Percentiles rank a stretch among this genome's conserved stretches.
Evolutionary conservation across 306 rosid species (phyloP).

Genomic region (Cercis canadensis): DNA sequence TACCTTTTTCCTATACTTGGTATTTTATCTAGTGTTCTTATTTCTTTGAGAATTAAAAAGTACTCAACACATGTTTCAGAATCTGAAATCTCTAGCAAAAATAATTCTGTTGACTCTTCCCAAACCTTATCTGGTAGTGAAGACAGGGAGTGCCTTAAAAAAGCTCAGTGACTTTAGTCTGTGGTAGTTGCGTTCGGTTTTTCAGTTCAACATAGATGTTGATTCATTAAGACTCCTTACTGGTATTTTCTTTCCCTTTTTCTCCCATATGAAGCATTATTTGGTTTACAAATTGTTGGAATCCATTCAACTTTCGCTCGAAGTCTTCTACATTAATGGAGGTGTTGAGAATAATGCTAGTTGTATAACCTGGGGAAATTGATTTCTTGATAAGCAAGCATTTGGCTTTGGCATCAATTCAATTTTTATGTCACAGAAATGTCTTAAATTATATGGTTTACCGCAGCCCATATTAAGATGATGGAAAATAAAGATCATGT

Average conservation of each 20-base stretch:
- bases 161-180: constrained; percentile 15
- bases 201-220: not conserved
- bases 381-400: too few species aligned
- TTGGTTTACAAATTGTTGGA: constrained; percentile 3
- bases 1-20: constrained; percentile 80
- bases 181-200: constrained; percentile 13
- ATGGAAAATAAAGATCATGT: too few species aligned
- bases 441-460: too few species aligned
- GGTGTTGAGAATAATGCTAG: too few species aligned
- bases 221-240: constrained; percentile 13
- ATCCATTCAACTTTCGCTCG: too few species aligned
- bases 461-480: too few species aligned
- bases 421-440: too few species aligned
- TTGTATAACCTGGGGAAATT: too few species aligned
- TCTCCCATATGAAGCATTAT: not conserved
- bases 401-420: too few species aligned
- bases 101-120: constrained; percentile 16
- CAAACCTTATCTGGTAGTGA: constrained; percentile 27
- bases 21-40: constrained; percentile 75
- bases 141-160: constrained; percentile 25
- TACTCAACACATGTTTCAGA: constrained; percentile 64
- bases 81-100: constrained; percentile 34
- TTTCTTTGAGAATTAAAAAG: constrained; percentile 82
- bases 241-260: constrained; percentile 1
- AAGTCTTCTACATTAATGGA: too few species aligned